phyloP scores from a whole-genome alignment of 768 basidiomycete genomes.

The Lentinula detonsa region DNA sequence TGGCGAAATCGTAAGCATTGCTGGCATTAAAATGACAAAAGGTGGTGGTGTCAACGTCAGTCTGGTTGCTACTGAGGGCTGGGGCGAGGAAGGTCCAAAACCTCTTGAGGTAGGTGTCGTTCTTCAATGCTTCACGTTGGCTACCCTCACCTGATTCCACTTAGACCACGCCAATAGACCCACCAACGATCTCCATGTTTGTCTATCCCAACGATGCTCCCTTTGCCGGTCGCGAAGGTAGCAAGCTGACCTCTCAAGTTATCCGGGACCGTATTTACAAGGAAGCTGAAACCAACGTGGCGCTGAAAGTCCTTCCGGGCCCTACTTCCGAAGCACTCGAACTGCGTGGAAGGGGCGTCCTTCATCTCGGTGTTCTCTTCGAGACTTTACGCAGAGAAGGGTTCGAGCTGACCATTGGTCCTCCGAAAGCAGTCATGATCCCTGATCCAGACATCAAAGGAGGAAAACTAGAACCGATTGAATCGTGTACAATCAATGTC shows the following conservation, averaged over 20 bases:
- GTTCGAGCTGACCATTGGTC: conserved; percentile 39
- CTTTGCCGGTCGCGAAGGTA: conserved; percentile 38
- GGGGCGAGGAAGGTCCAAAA: conserved; percentile 33
- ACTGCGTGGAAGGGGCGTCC: conserved; percentile 41
- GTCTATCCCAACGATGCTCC: conserved; percentile 44
- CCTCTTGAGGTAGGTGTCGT: conserved; percentile 28
- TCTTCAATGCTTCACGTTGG: background rate
- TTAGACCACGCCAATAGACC: conserved; percentile 41
- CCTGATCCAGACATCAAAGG: conserved; percentile 29
- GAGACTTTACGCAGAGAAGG: conserved; percentile 45
- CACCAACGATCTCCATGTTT: conserved; percentile 43
- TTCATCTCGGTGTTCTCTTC: conserved; percentile 45
- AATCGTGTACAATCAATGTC: conserved; percentile 39
- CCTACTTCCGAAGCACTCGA: conserved; percentile 45
- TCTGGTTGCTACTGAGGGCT: conserved; percentile 36
- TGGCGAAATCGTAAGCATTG: conserved; percentile 44
- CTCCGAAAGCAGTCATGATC: conserved; percentile 46
- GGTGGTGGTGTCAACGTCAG: conserved; percentile 42
- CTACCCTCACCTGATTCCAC: background rate
- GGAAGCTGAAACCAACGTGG: conserved; percentile 48
- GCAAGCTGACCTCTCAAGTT: conserved; percentile 42
- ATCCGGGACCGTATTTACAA: conserved; percentile 43
- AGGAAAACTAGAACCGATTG: conserved; percentile 38
- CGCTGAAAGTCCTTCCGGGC: conserved; percentile 41
- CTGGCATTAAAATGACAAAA: conserved; percentile 30